Base-by-base conservation (phyloP, 2,329 filamentous ascomycete genomes). In the Orbilia ellipsospora region DNA sequence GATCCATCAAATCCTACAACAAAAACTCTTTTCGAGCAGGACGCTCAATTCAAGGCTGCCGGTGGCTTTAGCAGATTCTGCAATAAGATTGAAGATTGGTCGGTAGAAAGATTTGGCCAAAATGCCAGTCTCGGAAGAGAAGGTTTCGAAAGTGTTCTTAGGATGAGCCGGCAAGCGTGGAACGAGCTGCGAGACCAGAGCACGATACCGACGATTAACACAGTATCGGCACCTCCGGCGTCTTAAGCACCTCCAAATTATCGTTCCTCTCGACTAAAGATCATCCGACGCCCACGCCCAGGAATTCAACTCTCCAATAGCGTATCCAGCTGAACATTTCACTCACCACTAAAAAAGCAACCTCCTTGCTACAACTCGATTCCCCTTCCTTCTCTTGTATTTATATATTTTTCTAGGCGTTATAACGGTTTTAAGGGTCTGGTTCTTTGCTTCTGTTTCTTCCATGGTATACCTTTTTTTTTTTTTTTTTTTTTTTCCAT, bases 11-110 rank as follows among this genome's bases (percentile, higher is more conserved):
- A 82, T 81, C 86, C 86, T 4, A 78, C 82, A 28, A 87, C 83
- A 44, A 87, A 85, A 82, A 99, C 95, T 1, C 87, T 90, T 77
- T 98, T 99, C 81, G 86, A 89, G 56, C 95, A 99, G 85, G 90
- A 93, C 77, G 95, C 95, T 45, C 89, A 94, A 83, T 94, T 99
- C 81, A 97, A 94, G 0, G 95, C 95, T 0, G 85, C 98, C 8
- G 94, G 95, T 79, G 95, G 95, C 77, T 99, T 95, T 94, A 92
- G 97, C 84, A 93, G 93, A 81, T 93, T 98, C 82, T 95, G 93
- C 86, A 97, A 95, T 84, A 92, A 90, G 82, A 96, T 99, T 80
- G 95, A 99, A 85, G 93, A 98, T 80, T 90, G 92, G 62, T 91
- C 93, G 50, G 91, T 98, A 52, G 91, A 91, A 78, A 86, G 93